Evolutionary conservation across 768 basidiomycete genomes (phyloP), one percentile per base, ranked within the genome.

Genomic region (Inosperma sp.): DNA sequence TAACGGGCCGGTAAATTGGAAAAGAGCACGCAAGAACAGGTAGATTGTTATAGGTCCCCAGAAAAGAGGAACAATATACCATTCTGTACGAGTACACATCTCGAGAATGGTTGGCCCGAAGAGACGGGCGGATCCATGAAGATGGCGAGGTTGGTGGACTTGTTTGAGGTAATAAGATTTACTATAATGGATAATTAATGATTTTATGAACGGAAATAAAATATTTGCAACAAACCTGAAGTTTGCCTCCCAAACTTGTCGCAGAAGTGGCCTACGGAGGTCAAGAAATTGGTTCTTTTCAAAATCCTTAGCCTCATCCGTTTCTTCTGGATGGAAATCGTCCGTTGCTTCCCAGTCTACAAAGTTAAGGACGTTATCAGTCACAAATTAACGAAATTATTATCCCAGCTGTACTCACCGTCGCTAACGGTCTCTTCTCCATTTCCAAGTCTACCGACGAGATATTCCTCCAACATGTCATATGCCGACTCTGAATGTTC

Each of bases 111-210:
- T 72, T 2, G 86, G 82, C 10, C 85, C 88, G 65, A 99, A 98
- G 52, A 99, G 72, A 56, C 91, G 83, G 2, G 94, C 93, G 14
- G 88, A 84, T 45, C 90, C 77, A 6, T 81, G 68, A 46, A 94
- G 68, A 66, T 94, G 94, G 35, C 96, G 81, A 2, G 96, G 95
- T 65, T 97, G 93, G 67, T 99, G 96, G 0, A 99, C 90, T 67
- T 99, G 96, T 60, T 91, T 80, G 43, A 99, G 74, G 65, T 99
- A 99, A 67, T 93, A 98, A 3, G 87, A 81, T 75, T 99, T 99
- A 64, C 89, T 90, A 40, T 49, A 44, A 40, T 35, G 35, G 36
- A 23, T 22, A 30, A 19, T 56, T 10, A 51, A 54, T 34, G 51
- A 34, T 17, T 25, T 14, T 3, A 35, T 16, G 17, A 47, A 4